Conservation (phyloP, 306 rosid genomes). For the Prunus mongolica region DNA sequence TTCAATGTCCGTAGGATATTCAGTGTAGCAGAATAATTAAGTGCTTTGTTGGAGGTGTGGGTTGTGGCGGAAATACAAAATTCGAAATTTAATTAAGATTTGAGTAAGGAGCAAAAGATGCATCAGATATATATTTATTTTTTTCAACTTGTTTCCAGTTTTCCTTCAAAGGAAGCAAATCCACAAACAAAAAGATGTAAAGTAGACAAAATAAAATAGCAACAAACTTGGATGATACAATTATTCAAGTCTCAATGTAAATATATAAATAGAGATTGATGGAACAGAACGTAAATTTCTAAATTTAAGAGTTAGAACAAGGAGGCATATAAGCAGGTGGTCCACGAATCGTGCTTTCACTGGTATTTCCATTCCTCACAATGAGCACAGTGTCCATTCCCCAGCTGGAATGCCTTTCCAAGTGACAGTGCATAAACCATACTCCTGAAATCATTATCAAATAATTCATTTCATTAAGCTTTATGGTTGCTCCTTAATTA, state of each 20-base stretch:
- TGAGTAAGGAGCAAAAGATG: too few relatives aligned
- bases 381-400: conserved; percentile 27
- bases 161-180: too few relatives aligned
- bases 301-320: background rate
- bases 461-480: background rate
- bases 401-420: conserved; percentile 26
- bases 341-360: background rate
- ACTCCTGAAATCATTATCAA: conserved; percentile 27
- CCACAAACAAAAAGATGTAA: too few relatives aligned
- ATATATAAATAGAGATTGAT: background rate
- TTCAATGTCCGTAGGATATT: too few relatives aligned
- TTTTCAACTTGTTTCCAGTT: too few relatives aligned
- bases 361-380: conserved; percentile 23
- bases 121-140: too few relatives aligned
- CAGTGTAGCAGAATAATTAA: too few relatives aligned
- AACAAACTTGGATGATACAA: background rate
- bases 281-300: background rate
- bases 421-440: conserved; percentile 31
- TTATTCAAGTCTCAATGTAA: background rate
- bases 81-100: too few relatives aligned
- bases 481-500: background rate
- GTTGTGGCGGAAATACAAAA: too few relatives aligned
- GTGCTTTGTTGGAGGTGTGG: too few relatives aligned
- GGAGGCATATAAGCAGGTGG: conserved; percentile 26
- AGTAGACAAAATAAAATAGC: too few relatives aligned